A percentile compares a stretch with the other conserved stretches of the same genome.
These are phyloP conservation scores for Fusarium sp. DNA, from an alignment of 2,329 filamentous ascomycete species.

Conservation along the genomic window DNA sequence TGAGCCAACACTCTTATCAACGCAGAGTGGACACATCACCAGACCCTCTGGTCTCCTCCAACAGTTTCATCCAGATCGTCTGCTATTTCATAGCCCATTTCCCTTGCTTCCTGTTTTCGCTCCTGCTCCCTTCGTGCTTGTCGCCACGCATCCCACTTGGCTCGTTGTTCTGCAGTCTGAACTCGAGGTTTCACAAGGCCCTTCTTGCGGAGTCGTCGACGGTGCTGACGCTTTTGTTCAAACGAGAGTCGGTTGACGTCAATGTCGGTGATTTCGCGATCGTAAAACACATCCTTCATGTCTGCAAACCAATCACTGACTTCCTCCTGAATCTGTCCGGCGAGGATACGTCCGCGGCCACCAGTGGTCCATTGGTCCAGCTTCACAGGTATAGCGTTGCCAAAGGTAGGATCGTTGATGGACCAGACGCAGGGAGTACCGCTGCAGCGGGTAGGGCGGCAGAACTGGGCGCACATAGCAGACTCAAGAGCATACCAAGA, in stretches of 20 bases:
- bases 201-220: constrained; percentile 62
- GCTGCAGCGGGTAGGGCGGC: constrained; percentile 64
- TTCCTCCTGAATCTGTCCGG: constrained; percentile 55
- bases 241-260: constrained; percentile 59
- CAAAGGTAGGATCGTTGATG: constrained; percentile 68
- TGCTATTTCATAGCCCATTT: constrained; percentile 53
- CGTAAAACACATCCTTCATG: constrained; percentile 57
- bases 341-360: constrained; percentile 58
- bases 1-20: constrained; percentile 5
- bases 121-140: constrained; percentile 55
- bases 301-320: constrained; percentile 61
- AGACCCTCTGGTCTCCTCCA: constrained; percentile 47
- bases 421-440: constrained; percentile 64
- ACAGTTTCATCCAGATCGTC: constrained; percentile 49
- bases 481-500: constrained; percentile 68
- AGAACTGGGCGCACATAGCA: constrained; percentile 64
- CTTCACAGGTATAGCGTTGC: constrained; percentile 70
- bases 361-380: constrained; percentile 70
- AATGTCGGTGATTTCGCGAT: constrained; percentile 57
- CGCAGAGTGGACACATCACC: constrained; percentile 23
- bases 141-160: constrained; percentile 60
- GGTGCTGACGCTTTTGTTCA: constrained; percentile 60
- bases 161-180: constrained; percentile 54
- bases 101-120: constrained; percentile 52
- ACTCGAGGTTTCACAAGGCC: constrained; percentile 54